Evolutionary conservation across 2,329 filamentous ascomycete species (phyloP), one percentile per base, ranked within the genome.

Genomic region (Colletotrichum somersetense): DNA sequence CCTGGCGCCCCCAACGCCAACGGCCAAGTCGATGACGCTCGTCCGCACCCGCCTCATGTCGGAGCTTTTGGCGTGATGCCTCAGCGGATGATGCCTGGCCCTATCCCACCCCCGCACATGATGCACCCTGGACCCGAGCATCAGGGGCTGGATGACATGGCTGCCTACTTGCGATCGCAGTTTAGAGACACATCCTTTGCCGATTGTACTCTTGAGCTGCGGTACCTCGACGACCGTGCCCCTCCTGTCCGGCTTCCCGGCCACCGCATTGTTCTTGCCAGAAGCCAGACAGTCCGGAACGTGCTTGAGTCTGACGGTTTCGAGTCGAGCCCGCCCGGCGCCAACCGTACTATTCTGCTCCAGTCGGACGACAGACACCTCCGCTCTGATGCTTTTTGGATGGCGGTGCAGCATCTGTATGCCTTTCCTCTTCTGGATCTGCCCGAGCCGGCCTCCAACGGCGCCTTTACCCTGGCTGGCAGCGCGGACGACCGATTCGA

Each of bases 321-420:
- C 52, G 62, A 74, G 12, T 63, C 73, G 16, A 76, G 74, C 57
- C 74, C 77, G 1, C 78, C 75, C 66, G 76, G 77, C 6, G 72
- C 77, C 20, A 76, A 79, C 11, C 80, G 82, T 30, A 82, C 79
- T 46, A 78, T 89, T 44, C 77, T 84, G 3, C 79, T 91, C 23
- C 83, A 87, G 73, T 83, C 85, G 5, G 81, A 84, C 64, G 87
- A 88, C 77, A 82, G 84, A 42, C 89, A 87, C 80, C 78, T 90
- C 38, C 84, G 85, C 33, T 83, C 87, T 4, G 87, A 90, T 75
- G 82, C 87, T 1, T 90, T 90, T 77, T 87, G 86, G 79, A 85
- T 85, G 77, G 86, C 87, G 1, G 80, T 88, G n/a, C 88, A 90
- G 76, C 83, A 85, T 56, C 81, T 91, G 5, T 91, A 91, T 74